phyloP scores from a whole-genome alignment of 164 flowering plant genomes.

The Cinnamomum micranthum region DNA sequence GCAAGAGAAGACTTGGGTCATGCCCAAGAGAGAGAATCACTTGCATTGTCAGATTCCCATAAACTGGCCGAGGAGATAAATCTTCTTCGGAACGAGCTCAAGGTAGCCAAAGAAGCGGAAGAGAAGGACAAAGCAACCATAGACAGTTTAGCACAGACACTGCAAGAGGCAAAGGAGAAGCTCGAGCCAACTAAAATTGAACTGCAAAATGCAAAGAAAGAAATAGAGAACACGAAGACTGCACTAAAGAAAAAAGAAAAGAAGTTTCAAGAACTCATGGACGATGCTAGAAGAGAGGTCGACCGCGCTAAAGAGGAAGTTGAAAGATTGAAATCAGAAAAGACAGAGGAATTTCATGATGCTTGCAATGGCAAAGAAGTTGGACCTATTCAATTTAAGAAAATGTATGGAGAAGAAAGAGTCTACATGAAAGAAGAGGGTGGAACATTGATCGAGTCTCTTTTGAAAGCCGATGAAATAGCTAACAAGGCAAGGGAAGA shows the following conservation, averaged over 20 bases:
- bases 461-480: not conserved
- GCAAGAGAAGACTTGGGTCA: constrained; percentile 21
- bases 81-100: constrained; percentile 46
- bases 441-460: not conserved
- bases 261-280: constrained; percentile 30
- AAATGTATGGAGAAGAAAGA: not conserved
- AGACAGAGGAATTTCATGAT: constrained; percentile 56
- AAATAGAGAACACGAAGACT: constrained; percentile 33
- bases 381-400: constrained; percentile 58
- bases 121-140: constrained; percentile 66
- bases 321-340: constrained; percentile 58
- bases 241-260: constrained; percentile 31
- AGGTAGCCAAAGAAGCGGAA: constrained; percentile 60
- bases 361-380: constrained; percentile 73
- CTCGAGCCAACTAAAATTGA: constrained; percentile 30
- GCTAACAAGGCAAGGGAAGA: constrained; percentile 52
- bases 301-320: constrained; percentile 38
- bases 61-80: constrained; percentile 31
- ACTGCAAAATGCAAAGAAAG: constrained; percentile 32
- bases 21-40: constrained; percentile 29
- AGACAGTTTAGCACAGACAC: constrained; percentile 74
- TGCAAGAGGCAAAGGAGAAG: constrained; percentile 60
- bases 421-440: constrained; percentile 5
- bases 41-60: constrained; percentile 22
- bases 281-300: constrained; percentile 49